Percentiles rank a stretch among this genome's conserved stretches.
Evolutionary conservation across 352 stramenopile genomes (phyloP).

Genomic region (Phytophthora europaea): DNA sequence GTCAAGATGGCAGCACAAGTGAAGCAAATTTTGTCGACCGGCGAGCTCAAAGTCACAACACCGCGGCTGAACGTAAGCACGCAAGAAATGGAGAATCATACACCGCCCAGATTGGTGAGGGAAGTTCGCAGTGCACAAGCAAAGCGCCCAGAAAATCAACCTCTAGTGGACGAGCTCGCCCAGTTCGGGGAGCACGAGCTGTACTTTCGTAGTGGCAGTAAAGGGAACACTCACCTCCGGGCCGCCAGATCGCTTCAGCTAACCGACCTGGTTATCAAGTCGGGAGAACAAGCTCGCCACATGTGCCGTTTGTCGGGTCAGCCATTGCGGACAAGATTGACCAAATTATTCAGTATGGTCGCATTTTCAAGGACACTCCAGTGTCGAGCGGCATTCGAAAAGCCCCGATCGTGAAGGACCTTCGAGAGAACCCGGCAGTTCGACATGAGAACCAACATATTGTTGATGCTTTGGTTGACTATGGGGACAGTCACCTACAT

Average conservation of each 20-base stretch:
- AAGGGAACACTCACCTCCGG: conserved; percentile 63
- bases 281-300: conserved; percentile 47
- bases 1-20: conserved; percentile 61
- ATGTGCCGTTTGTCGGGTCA: conserved; percentile 56
- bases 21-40: conserved; percentile 56
- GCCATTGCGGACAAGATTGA: conserved; percentile 73
- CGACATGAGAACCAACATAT: conserved; percentile 65
- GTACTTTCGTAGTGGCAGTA: conserved; percentile 63
- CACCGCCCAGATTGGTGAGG: conserved; percentile 44
- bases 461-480: conserved; percentile 60
- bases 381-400: conserved; percentile 39
- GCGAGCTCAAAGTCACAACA: conserved; percentile 47
- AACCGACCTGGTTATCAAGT: conserved; percentile 50
- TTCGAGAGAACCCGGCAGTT: conserved; percentile 56
- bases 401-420: conserved; percentile 42
- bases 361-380: conserved; percentile 52
- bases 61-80: conserved; percentile 21
- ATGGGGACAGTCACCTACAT: conserved; percentile 65
- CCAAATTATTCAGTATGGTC: conserved; percentile 65
- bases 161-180: conserved; percentile 61
- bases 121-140: conserved; percentile 47
- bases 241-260: conserved; percentile 61
- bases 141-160: conserved; percentile 65
- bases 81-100: conserved; percentile 41
- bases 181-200: conserved; percentile 70